Evolutionary conservation across 495 filamentous ascomycete species (phyloP).

Genomic region (Pseudevernia furfuracea): DNA sequence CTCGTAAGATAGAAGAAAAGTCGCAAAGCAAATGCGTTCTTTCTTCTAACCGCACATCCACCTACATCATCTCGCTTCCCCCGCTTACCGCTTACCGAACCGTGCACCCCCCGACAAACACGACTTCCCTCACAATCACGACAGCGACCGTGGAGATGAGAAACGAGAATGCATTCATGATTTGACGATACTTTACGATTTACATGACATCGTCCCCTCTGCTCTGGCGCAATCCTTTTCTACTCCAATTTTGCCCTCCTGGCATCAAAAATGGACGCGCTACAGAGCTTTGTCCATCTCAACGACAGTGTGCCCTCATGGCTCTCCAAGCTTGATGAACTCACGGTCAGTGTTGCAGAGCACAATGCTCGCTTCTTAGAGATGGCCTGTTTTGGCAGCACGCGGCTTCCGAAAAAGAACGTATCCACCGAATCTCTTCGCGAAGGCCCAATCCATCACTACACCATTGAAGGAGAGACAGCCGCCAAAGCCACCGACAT

Average conservation of each 20-base stretch:
- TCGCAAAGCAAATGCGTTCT: background rate
- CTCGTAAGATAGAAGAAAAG: background rate
- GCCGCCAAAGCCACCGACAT: background rate
- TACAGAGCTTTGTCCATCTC: conserved; percentile 52
- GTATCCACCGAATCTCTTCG: conserved; percentile 58
- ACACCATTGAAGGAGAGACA: conserved; percentile 12
- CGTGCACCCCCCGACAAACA: background rate
- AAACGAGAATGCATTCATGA: conserved; percentile 17
- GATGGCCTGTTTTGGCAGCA: conserved; percentile 32
- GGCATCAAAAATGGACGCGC: conserved; percentile 48
- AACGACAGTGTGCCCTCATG: conserved; percentile 57
- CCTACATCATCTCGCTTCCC: background rate
- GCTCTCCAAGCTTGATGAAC: conserved; percentile 59
- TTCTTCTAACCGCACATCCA: background rate
- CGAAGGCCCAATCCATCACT: conserved; percentile 20
- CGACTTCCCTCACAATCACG: background rate
- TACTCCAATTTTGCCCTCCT: conserved; percentile 7
- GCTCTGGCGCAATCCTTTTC: background rate
- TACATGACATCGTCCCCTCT: conserved; percentile 3
- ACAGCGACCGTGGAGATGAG: background rate
- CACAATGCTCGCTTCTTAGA: conserved; percentile 61
- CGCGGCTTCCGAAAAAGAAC: conserved; percentile 44
- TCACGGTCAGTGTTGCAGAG: conserved; percentile 58
- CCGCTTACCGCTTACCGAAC: background rate
- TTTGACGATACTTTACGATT: conserved; percentile 18